These are phyloP conservation scores for Geotrichum candidum DNA, from an alignment of 1,139 yeast genomes.

Conservation along the genomic window DNA sequence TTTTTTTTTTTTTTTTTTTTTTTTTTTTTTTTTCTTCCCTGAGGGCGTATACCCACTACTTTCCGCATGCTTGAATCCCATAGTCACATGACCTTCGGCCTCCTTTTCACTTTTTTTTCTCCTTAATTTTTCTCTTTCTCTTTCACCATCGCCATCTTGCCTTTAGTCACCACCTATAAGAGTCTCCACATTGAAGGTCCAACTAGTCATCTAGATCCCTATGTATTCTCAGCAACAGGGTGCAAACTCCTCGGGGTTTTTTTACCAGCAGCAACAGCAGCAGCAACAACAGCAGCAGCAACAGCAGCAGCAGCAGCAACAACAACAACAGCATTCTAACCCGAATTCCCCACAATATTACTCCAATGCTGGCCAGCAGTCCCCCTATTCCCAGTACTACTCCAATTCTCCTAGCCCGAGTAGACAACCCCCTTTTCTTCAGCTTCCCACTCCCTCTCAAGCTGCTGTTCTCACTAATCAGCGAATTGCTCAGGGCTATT, in stretches of 20 bases:
- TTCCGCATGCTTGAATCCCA: no score
- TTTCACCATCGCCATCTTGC: not conserved
- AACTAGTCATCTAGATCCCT: not conserved
- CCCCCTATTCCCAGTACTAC: slow-evolving; percentile 4
- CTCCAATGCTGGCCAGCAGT: slow-evolving; percentile 12
- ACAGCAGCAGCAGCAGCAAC: slow-evolving; percentile 17
- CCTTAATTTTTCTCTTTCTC: not conserved
- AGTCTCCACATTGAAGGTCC: not conserved
- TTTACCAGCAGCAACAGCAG: slow-evolving; percentile 23
- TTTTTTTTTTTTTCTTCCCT: no score
- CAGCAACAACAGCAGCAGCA: slow-evolving; percentile 17
- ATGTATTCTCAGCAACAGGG: slow-evolving; percentile 17
- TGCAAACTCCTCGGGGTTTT: slow-evolving; percentile 25
- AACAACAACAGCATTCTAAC: slow-evolving; percentile 16
- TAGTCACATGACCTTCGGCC: not conserved
- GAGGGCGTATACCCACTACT: no score
- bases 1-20: no score
- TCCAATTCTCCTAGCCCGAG: not conserved
- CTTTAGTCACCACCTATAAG: not conserved
- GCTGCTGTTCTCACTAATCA: slow-evolving; percentile 25
- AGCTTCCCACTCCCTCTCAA: slow-evolving; percentile 28
- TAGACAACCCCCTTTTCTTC: slow-evolving; percentile 24
- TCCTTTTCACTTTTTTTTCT: not conserved
- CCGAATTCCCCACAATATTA: slow-evolving; percentile 2
- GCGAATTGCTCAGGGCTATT: slow-evolving; percentile 20